Base-by-base conservation (phyloP, 495 filamentous ascomycete species). In the Choiromyces venosus region DNA sequence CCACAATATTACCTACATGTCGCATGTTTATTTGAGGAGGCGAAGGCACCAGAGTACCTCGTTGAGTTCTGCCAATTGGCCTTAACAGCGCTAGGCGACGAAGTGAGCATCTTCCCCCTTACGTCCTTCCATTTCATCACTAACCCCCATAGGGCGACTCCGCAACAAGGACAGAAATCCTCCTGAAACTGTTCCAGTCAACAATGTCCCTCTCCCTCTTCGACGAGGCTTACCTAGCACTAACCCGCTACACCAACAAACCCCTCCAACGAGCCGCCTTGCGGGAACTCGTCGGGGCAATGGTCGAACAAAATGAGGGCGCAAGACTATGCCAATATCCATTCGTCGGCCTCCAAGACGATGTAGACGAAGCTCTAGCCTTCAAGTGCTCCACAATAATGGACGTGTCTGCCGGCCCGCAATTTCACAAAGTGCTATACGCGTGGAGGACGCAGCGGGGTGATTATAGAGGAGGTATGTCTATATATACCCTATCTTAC, bases 1-100 rank as follows among this genome's bases (percentile, higher is more conserved):
- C 85, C 92, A 5, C 87, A 88, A 69, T 98, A 97, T 82, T 96
- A 94, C 81, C 87, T 90, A 64, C 96, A 99, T 82, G 87, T 98
- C 72, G 86, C 92, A 21, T 86, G 87, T 35, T 86, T 99, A 10
- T 98, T 91, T 81, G 93, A 97, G 75, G 86, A 89, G 77, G 86
- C 87, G 66, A 90, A 89, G 67, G 88, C 88, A 6, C 91, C 91
- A 78, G 90, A 91, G 6, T 91, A 90, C 81, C 92, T 93, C 67
- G 87, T 91, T 8, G 92, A 96, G 73, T 97, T 98, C 82, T 89
- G 94, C 42, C 87, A 89, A 56, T 84, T 94, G 37, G 91, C 92
- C 35, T 84, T 97, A 21, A 44, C 74, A 12, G 35, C 69, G 37
- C 44, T 79, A 79, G 56, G 82, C 73, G 70, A 84, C 82, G 35